phyloP scores from a whole-genome alignment of 2,329 filamentous ascomycete species.

The Geosmithia morbida region DNA sequence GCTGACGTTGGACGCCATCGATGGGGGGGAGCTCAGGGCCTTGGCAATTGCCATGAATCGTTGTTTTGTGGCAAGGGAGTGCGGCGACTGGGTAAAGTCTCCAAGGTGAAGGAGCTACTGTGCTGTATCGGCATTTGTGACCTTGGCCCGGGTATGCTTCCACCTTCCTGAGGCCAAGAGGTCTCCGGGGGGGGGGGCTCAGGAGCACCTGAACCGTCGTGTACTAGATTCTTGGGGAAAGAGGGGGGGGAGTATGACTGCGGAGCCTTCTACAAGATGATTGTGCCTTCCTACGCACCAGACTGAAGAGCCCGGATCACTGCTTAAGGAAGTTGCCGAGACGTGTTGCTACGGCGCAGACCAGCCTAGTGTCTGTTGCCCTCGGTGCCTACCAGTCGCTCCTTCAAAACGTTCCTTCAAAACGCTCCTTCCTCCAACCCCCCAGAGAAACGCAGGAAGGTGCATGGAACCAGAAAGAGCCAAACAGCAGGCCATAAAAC shows the following conservation, averaged over 20 bases:
- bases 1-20: conserved; percentile 14
- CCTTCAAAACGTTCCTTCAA: neutral
- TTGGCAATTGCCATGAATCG: conserved; percentile 14
- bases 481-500: neutral
- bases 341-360: neutral
- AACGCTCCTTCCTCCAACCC: neutral
- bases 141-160: neutral
- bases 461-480: neutral
- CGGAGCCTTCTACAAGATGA: neutral
- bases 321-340: neutral
- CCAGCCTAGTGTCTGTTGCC: neutral
- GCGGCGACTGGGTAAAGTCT: conserved; percentile 6
- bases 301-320: neutral
- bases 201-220: neutral
- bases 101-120: neutral
- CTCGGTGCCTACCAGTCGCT: neutral
- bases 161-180: neutral
- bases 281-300: neutral
- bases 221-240: neutral
- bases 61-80: conserved; percentile 13
- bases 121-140: neutral
- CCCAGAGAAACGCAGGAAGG: neutral
- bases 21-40: conserved; percentile 9
- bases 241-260: neutral
- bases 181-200: neutral